Base-by-base conservation (phyloP, 768 basidiomycete genomes). In the Suillus occidentalis region DNA sequence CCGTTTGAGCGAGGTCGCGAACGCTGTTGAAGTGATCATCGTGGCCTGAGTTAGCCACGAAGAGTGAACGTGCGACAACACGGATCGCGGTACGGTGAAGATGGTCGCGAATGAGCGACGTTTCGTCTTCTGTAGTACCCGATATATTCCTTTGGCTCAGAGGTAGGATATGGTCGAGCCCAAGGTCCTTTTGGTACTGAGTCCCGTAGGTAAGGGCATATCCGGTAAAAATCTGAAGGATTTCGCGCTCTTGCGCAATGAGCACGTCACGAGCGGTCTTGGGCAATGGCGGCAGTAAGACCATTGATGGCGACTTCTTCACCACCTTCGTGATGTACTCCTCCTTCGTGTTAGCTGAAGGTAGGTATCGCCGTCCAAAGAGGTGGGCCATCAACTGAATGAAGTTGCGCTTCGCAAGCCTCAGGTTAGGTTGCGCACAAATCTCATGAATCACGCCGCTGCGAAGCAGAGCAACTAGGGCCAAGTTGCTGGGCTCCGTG, bases 401-500 rank as follows among this genome's bases (percentile, higher is more conserved):
- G 53, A 88, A 79, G 22, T 85, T 79, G 10, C 73, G 75, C 65
- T 85, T 82, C 1, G 87, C 87, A 4, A 75, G 64, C 53, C 80
- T 71, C 14, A 71, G 28, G 50, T 75, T 77, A 10, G 69, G 22
- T 60, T 85, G 79, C 20, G 70, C 67, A 73, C 88, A 88, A 39
- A 91, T 82, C 0, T 76, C 67, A 71, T 90, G 90, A 12, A 91
- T 62, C 57, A 85, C 80, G 9, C 89, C 89, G 5, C 76, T 76
- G 42, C 84, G 84, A 50, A 91, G 74, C 18, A 91, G 79, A 1
- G 81, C 71, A 13, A 88, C 83, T 2, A 91, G 74, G 0, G 89
- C 89, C 45, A 91, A 80, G 73, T 90, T 91, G 76, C 83, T 85
- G 1, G 90, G 89, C 72, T 91, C 89, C 1, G 85, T 84, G 69